Evolutionary conservation across 2,329 filamentous ascomycete species (phyloP), one percentile per base, ranked within the genome.

Genomic region (Phoma sp.): DNA sequence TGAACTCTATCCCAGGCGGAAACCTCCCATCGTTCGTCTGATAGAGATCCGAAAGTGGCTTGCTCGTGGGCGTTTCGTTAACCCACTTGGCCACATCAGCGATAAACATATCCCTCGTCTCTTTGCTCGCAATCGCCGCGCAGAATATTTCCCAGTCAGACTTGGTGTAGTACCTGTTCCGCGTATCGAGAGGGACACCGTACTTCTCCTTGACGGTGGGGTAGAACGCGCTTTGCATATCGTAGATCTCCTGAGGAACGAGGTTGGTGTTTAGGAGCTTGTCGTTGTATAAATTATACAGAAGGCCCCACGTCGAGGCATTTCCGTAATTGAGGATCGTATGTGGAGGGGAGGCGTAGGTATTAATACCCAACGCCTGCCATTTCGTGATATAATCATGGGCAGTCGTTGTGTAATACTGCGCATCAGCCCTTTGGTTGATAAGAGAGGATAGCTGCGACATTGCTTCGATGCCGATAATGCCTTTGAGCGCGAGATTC

Each of bases 131-230:
- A 7, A 96, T 88, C 1, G 91, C 90, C 39, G 92, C 91, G 1
- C 91, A 89, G 73, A 95, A 93, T 71, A 96, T 92, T 66, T 93
- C 88, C 92, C 92, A 96, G 76, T 96, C 92, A 26, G 88, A 92
- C 77, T 96, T 96, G 25, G 91, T 88, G 74, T 93, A 33, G 20
- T 53, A 95, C 3, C 93, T 74, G 73, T 95, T 91, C 39, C 92
- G 84, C 61, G 84, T 89, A 74, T 96, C 92, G 7, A 96, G 83
- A 0, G 92, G 91, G 4, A 96, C 77, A 1, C 92, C 92, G 72
- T 93, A 96, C 65, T 84, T 87, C 72, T 96, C 91, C 59, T 90
- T 84, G 9, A 93, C 90, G 14, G 84, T 83, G 58, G 84, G 81
- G 76, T 96, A 96, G 90, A 90, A 96, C 52, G 87, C 81, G 42